Evolutionary conservation across 2,329 filamentous ascomycete species (phyloP).

Genomic region (Pyrenophora graminea): DNA sequence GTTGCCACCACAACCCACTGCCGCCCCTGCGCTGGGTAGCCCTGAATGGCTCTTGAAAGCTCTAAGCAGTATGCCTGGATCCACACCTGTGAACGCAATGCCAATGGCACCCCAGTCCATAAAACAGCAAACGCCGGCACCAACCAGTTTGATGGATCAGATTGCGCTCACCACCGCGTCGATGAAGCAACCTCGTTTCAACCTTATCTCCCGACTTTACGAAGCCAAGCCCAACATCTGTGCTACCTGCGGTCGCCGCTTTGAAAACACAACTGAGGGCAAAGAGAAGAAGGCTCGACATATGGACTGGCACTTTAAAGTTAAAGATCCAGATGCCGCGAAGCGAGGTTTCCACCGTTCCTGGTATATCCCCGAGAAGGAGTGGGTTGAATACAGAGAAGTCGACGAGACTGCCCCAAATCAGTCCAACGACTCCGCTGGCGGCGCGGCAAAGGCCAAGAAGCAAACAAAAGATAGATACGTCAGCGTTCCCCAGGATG

Average conservation of each 20-base stretch:
- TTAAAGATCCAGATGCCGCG: constrained; percentile 84
- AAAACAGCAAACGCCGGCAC: constrained; percentile 34
- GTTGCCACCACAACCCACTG: constrained; percentile 20
- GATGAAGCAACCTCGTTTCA: constrained; percentile 75
- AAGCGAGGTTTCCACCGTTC: constrained; percentile 87
- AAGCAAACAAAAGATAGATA: constrained; percentile 68
- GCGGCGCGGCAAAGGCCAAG: constrained; percentile 47
- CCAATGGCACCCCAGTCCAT: constrained; percentile 33
- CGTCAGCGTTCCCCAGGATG: constrained; percentile 81
- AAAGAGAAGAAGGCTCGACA: constrained; percentile 86
- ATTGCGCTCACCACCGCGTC: constrained; percentile 68
- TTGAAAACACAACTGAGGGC: constrained; percentile 75
- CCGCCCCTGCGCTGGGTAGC: constrained; percentile 24
- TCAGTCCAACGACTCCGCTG: constrained; percentile 34
- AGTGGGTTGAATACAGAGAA: constrained; percentile 89
- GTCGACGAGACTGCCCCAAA: constrained; percentile 64
- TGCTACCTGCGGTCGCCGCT: constrained; percentile 87
- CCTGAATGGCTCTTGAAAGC: constrained; percentile 42
- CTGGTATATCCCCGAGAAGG: constrained; percentile 93
- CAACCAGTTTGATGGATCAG: constrained; percentile 51
- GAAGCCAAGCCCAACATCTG: constrained; percentile 85
- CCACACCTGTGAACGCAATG: constrained; percentile 31
- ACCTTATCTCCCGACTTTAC: constrained; percentile 75
- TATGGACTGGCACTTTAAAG: constrained; percentile 97
- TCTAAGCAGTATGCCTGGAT: constrained; percentile 32